Evolutionary conservation across 352 stramenopile genomes (phyloP), one percentile per base, ranked within the genome.

Genomic region (Nothophytophthora sp.): DNA sequence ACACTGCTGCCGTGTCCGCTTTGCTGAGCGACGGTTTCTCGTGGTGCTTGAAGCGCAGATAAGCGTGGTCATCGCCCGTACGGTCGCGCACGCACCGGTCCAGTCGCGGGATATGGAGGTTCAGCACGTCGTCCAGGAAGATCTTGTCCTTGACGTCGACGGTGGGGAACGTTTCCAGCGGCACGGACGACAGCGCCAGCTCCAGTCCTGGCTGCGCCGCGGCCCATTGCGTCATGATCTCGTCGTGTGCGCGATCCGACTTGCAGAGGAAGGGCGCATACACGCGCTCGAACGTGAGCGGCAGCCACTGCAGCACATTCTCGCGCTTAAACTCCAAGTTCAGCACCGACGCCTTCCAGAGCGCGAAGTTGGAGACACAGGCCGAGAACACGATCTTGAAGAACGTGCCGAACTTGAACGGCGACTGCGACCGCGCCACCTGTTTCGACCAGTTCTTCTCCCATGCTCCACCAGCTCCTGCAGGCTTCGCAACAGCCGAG

Each of bases 51-150:
- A 92, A 95, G 19, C 80, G 81, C 37, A 95, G 55, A 44, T 90
- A 92, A n/a, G 80, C 80, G 43, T 92, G 77, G 53, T 95, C 82
- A 36, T 93, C 80, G 12, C 82, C 80, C 4, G 60, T 76, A 33
- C 85, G 82, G 43, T 95, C 85, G 19, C 83, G 85, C 43, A 93
- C 85, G 53, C 82, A 84, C 9, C 83, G 78, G 43, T 95, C 79
- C 5, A 95, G 58, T 16, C 85, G 79, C 12, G 85, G 81, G 42
- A 95, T 71, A 51, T 95, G 85, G 8, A 91, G 58, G 28, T 67
- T 71, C 10, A 95, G 58, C 38, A 95, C 82, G 41, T 93, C 82
- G 40, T 95, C 76, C 37, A 95, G 60, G 60, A 88, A 88, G 38
- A 60, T 81, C 55, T 80, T 90, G 61, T 92, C 69, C 13, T 38